Base-by-base conservation (phyloP, 805 yeast genomes). In the Pichia insulana region DNA sequence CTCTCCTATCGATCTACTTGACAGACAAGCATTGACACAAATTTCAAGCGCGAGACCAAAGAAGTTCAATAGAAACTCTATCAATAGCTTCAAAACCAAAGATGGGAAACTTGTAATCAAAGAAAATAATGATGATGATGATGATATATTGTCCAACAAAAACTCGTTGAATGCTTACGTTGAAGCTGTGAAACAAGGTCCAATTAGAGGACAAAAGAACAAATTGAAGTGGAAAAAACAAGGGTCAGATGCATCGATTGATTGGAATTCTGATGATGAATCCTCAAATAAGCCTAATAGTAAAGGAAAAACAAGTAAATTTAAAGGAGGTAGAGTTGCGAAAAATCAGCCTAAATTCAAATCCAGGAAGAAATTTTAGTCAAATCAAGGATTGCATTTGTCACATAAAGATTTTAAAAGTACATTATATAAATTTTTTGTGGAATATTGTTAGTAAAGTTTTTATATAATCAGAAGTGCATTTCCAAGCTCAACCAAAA, bases 131-230 rank as follows among this genome's bases (percentile, higher is more conserved):
- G 64, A 58, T 15, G 68, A 62, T 13, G 82, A 76, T 54, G 76
- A 72, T 43, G 58, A 72, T 45, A 64, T 69, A 32, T 65, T 72
- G 4, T 31, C 49, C 19, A 64, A 65, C 19, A 62, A 64, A 22
- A 65, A 68, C 36, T 95, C 96, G 15, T 76, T 90, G 50, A 84
- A 84, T 57, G 97, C 97, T 0, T 92, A 92, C 60, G 75, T 88
- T 50, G 96, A 88, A 48, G 98, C 98, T 7, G 87, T 92, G 19
- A 82, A 77, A 61, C 84, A 83, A 53, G 97, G 92, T 19, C 97
- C 97, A 26, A 78, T 88, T 3, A 81, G 96, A 63, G 96, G 97
- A 45, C 96, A 86, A 69, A 78, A 77, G 67, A 89, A 89, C 63
- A 87, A 78, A 67, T 75, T 90, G 71, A 90, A 88, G 65, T 90